These are phyloP conservation scores for Phytophthora pluvialis DNA, from an alignment of 352 stramenopile genomes.

Conservation along the genomic window DNA sequence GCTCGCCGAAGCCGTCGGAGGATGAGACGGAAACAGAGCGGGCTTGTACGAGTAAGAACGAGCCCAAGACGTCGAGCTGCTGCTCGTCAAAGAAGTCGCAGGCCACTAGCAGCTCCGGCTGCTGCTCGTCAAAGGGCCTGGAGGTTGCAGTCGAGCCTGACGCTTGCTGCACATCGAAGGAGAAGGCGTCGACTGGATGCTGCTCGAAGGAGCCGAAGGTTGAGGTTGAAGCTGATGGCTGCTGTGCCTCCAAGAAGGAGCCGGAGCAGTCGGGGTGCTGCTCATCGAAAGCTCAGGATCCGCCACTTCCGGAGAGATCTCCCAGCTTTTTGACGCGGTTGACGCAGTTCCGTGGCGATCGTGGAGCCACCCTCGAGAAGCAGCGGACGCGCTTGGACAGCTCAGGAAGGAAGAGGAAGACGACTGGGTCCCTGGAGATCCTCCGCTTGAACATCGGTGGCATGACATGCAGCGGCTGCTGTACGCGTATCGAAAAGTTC, in stretches of 20 bases:
- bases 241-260: slow-evolving; percentile 19
- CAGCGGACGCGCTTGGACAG: slow-evolving; percentile 14
- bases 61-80: slow-evolving; percentile 9
- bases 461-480: slow-evolving; percentile 91
- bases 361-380: slow-evolving; percentile 37
- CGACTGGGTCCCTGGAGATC: slow-evolving; percentile 25
- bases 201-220: slow-evolving; percentile 12
- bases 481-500: slow-evolving; percentile 83
- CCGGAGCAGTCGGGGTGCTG: slow-evolving; percentile 11
- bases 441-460: slow-evolving; percentile 70
- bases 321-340: slow-evolving; percentile 52
- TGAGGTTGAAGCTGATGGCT: slow-evolving; percentile 1
- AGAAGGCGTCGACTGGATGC: slow-evolving; percentile 7
- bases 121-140: slow-evolving; percentile 12
- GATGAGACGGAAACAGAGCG: not conserved
- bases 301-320: slow-evolving; percentile 18
- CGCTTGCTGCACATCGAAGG: slow-evolving; percentile 15
- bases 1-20: not conserved
- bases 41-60: not conserved
- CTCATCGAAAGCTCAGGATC: slow-evolving; percentile 21
- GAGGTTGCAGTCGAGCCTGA: not conserved
- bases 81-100: slow-evolving; percentile 26
- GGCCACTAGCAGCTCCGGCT: not conserved
- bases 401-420: slow-evolving; percentile 18
- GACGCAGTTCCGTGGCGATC: slow-evolving; percentile 45